phyloP scores from a whole-genome alignment of 2,329 filamentous ascomycete genomes.

The Fusarium sp. region DNA sequence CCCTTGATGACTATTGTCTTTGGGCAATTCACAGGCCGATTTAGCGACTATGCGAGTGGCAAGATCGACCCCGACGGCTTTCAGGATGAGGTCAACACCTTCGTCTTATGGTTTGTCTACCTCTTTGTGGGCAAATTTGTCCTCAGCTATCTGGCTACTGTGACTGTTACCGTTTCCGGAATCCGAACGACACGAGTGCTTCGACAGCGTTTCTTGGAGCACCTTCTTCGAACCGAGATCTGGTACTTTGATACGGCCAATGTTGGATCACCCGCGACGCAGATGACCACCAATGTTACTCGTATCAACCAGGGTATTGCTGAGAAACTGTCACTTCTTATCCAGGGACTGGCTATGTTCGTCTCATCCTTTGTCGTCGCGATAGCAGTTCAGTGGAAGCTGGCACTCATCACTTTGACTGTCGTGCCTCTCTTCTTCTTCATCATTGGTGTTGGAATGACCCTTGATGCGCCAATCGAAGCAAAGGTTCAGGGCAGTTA shows the following conservation, averaged over 20 bases:
- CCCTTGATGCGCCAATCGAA: constrained; percentile 45
- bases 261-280: constrained; percentile 43
- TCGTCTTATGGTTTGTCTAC: constrained; percentile 32
- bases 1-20: constrained; percentile 31
- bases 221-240: constrained; percentile 27
- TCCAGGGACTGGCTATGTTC: constrained; percentile 52
- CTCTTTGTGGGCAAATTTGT: constrained; percentile 28
- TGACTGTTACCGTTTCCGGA: constrained; percentile 10
- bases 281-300: constrained; percentile 49
- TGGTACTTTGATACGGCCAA: constrained; percentile 28
- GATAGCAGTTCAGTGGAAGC: constrained; percentile 53
- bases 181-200: constrained; percentile 28
- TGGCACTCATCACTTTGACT: constrained; percentile 52
- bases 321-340: constrained; percentile 51
- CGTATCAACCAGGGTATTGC: constrained; percentile 53
- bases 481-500: constrained; percentile 46
- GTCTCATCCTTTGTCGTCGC: constrained; percentile 51
- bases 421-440: constrained; percentile 45
- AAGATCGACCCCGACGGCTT: constrained; percentile 1
- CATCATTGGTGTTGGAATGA: constrained; percentile 42
- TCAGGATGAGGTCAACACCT: constrained; percentile 8
- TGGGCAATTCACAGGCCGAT: constrained; percentile 22
- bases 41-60: constrained; percentile 23
- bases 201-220: constrained; percentile 16
- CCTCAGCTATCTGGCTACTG: constrained; percentile 18